Evolutionary conservation across 805 yeast species (phyloP), one percentile per base, ranked within the genome.

Genomic region (Lachancea cidri): DNA sequence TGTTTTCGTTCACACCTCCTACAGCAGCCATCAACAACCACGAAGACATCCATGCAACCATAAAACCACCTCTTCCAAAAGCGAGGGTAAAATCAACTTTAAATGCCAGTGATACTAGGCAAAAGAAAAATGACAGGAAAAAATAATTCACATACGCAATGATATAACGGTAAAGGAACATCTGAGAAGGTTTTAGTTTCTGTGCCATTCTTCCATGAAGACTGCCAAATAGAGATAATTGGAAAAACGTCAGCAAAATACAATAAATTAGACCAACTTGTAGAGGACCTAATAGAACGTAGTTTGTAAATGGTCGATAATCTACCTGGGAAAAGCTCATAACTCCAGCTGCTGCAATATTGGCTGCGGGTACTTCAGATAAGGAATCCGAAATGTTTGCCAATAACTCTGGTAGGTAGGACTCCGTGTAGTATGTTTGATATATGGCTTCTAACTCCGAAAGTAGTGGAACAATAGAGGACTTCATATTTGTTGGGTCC

Each of bases 191-290:
- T 36, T 71, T 71, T 27, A 76, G 55, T 22, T 70, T 62, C 36
- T 67, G 65, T 0, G 78, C 73, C 34, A 81, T 68, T 6, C 62
- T 57, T 39, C 62, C 65, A 55, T 84, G 83, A 14, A 81, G 51
- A 17, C 73, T 74, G 9, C 62, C 63, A 54, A 79, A 80, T 66
- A 83, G 73, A 22, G 60, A 73, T 51, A 82, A 72, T 50, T 79
- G 81, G 72, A 86, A 82, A 57, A 86, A 83, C 3, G 91, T 77
- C 42, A 83, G 58, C 56, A 85, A 78, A 52, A 85, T 72, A 56
- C 83, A 67, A 56, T 78, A 84, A 58, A 85, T 81, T 48, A 83
- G 70, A 38, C 93, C 93, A 45, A 84, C 81, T 58, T 83, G 91
- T 4, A 78, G 60, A 4, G 89, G 87, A 0, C 88, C 88, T 33